phyloP scores from a whole-genome alignment of 305 asterid species.

The Solanum hybrid region DNA sequence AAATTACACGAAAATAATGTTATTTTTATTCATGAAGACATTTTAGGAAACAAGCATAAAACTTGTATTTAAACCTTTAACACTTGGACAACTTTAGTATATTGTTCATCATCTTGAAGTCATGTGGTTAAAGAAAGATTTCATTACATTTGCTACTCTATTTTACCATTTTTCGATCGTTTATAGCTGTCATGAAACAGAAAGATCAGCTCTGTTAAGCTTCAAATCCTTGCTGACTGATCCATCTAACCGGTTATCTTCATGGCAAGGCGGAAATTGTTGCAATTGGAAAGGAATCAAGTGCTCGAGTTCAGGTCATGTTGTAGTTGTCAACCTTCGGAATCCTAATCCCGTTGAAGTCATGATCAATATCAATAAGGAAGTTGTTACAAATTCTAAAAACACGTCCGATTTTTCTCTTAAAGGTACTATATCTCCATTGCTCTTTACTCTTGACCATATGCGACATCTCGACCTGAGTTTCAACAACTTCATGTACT shows the following conservation, averaged over 20 bases:
- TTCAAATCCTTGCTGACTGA: slow-evolving; percentile 5
- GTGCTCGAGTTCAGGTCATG: slow-evolving; percentile 9
- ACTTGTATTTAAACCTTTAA: not conserved
- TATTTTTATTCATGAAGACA: not conserved
- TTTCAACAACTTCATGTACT: slow-evolving; percentile 16
- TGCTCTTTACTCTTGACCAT: slow-evolving; percentile 12
- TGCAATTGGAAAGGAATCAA: slow-evolving; percentile 10
- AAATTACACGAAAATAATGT: not conserved
- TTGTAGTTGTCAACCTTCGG: slow-evolving; percentile 13
- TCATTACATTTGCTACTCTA: not conserved
- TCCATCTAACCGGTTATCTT: not conserved
- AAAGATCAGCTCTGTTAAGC: slow-evolving; percentile 1
- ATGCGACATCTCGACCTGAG: slow-evolving; percentile 23
- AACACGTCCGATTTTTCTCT: not conserved
- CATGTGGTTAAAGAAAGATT: not conserved
- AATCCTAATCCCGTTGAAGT: not conserved
- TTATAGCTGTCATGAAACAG: not conserved
- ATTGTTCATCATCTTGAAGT: not conserved
- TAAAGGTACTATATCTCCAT: slow-evolving; percentile 15
- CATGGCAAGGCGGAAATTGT: slow-evolving; percentile 4
- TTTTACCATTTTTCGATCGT: not conserved
- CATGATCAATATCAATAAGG: not conserved
- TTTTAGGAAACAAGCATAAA: not conserved
- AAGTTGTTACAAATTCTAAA: not conserved
- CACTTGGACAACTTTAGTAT: not conserved